Evolutionary conservation across 495 filamentous ascomycete species (phyloP), one percentile per base, ranked within the genome.

Genomic region (Pseudomonodictys pantanalensis): DNA sequence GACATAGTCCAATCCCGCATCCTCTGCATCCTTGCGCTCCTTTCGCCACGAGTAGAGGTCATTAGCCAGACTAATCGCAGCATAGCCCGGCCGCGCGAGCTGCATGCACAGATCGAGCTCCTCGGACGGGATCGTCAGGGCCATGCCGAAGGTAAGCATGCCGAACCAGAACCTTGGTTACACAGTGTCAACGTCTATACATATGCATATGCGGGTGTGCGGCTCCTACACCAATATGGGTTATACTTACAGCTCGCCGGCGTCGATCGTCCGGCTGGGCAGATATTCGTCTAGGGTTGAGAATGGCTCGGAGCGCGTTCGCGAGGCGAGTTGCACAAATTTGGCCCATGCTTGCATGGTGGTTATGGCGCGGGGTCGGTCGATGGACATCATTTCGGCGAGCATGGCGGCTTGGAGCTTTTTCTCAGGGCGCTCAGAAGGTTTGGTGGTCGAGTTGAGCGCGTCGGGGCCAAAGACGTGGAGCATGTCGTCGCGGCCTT

Each of bases 1-100:
- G 15, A 75, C 67, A 11, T 69, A 71, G 32, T 64, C 69, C 20
- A 70, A 54, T 30, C 71, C 73, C 1, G 6, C 29, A 10, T 25
- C 15, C n/a, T 42, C 23, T 1, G 58, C 58, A 7, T 18, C 58
- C 2, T 42, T 20, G 9, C 38, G 29, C 23, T 61, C 58, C 25
- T 55, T 54, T 12, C 52, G 25, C 50, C 50, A 61, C 18, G 58
- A 61, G 39, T 20, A 61, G 4, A 61, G 32, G 32, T 61, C 58
- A 32, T 75, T 77, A 3, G 65, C 68, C 9, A 77, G 66, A 8
- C 54, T 52, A 15, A 69, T 20, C 23, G 62, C 69, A 3, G 48
- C 60, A 20, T 56, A 70, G 0, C 53, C 72, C 1, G 75, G 59
- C 5, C 50, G 43, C n/a, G 53, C 47, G 7, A 75, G 66, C 50